These are phyloP conservation scores for Umbelopsis ramanniana DNA, from an alignment of 192 early-diverging fungal genomes.

Conservation along the genomic window DNA sequence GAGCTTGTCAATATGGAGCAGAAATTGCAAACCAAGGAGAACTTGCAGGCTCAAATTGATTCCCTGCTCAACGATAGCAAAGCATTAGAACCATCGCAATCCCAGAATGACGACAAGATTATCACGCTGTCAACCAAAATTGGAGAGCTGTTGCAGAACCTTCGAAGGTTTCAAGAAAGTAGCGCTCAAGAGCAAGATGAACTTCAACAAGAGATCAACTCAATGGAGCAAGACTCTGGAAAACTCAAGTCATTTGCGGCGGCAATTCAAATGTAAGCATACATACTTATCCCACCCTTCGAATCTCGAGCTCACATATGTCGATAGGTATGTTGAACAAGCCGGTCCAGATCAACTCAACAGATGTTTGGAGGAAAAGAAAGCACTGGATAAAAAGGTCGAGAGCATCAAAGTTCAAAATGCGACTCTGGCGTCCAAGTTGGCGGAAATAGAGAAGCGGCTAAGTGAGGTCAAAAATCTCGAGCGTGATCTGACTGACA, in stretches of 20 bases:
- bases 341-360: neutral
- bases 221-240: slow-evolving; percentile 9
- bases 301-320: neutral
- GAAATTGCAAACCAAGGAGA: neutral
- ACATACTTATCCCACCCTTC: neutral
- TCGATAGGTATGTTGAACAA: neutral
- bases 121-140: neutral
- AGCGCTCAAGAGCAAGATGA: slow-evolving; percentile 1
- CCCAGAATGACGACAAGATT: slow-evolving; percentile 9
- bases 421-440: neutral
- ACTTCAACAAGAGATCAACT: neutral
- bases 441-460: slow-evolving; percentile 16
- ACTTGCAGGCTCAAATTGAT: slow-evolving; percentile 5
- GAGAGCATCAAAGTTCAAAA: neutral
- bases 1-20: slow-evolving; percentile 25
- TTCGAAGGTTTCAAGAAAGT: slow-evolving; percentile 33
- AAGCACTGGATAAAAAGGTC: neutral
- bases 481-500: slow-evolving; percentile 52
- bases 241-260: neutral
- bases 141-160: slow-evolving; percentile 23
- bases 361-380: neutral
- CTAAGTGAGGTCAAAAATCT: slow-evolving; percentile 38
- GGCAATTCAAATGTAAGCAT: slow-evolving; percentile 1
- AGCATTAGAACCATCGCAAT: slow-evolving; percentile 1
- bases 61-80: slow-evolving; percentile 7